These are phyloP conservation scores for Apiospora marii DNA, from an alignment of 2,329 filamentous ascomycete genomes.

Conservation along the genomic window DNA sequence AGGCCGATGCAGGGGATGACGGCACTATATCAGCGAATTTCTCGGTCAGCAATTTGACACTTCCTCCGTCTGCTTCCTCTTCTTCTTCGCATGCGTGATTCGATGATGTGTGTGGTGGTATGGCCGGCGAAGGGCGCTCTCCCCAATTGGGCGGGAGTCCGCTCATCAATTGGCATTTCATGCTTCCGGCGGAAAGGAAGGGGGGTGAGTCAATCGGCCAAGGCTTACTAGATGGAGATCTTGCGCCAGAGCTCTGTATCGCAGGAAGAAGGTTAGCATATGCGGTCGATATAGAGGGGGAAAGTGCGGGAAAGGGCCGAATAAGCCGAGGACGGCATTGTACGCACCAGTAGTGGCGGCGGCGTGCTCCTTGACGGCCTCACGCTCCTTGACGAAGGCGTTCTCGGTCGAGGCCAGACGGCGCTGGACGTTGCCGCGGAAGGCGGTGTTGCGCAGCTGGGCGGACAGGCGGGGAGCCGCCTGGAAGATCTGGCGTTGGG, in stretches of 20 bases:
- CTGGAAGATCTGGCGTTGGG: constrained; percentile 68
- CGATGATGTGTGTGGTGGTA: not conserved
- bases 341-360: constrained; percentile 80
- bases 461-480: constrained; percentile 68
- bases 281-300: not conserved
- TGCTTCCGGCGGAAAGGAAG: not conserved
- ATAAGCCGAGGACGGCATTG: not conserved
- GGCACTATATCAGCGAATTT: constrained; percentile 59
- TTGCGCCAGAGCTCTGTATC: constrained; percentile 88
- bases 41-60: not conserved
- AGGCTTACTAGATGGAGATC: constrained; percentile 90
- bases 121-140: not conserved
- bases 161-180: not conserved
- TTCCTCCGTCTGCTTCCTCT: not conserved
- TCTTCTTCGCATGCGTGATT: not conserved
- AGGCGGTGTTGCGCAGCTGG: constrained; percentile 63
- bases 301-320: not conserved
- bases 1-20: constrained; percentile 77
- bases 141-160: not conserved
- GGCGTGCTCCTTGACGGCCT: constrained; percentile 91
- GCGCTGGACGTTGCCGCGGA: constrained; percentile 69
- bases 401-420: constrained; percentile 84
- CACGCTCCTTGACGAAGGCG: constrained; percentile 91
- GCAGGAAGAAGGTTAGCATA: constrained; percentile 29
- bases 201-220: constrained; percentile 26